Conservation (phyloP, 768 basidiomycete genomes). For the Auriscalpium orientale region DNA sequence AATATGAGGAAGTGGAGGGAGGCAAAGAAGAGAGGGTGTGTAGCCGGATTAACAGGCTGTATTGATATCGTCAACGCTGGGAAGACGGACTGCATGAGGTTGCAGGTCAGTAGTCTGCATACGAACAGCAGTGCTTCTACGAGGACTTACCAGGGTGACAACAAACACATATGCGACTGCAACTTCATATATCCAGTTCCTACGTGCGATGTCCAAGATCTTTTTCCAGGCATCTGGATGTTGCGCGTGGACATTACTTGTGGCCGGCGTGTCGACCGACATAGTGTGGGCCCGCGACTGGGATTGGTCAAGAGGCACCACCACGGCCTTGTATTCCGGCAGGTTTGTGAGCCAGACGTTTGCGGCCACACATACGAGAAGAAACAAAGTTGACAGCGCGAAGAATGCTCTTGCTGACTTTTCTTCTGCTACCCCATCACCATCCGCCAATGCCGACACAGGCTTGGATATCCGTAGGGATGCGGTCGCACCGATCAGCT, state of each 20-base stretch:
- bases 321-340: slow-evolving; percentile 51
- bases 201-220: slow-evolving; percentile 47
- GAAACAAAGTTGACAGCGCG: slow-evolving; percentile 57
- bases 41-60: slow-evolving; percentile 50
- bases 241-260: slow-evolving; percentile 19
- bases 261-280: slow-evolving; percentile 25
- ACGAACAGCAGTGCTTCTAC: not conserved
- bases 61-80: slow-evolving; percentile 82
- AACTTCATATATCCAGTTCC: slow-evolving; percentile 63
- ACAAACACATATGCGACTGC: slow-evolving; percentile 71
- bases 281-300: slow-evolving; percentile 5
- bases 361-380: slow-evolving; percentile 44
- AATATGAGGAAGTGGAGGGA: slow-evolving; percentile 72
- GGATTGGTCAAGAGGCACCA: slow-evolving; percentile 37
- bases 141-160: slow-evolving; percentile 62
- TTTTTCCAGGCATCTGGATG: slow-evolving; percentile 31
- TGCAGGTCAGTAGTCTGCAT: slow-evolving; percentile 1
- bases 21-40: slow-evolving; percentile 79
- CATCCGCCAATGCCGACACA: not conserved
- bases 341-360: slow-evolving; percentile 51
- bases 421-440: slow-evolving; percentile 49
- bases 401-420: slow-evolving; percentile 73
- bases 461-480: slow-evolving; percentile 35
- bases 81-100: slow-evolving; percentile 60
- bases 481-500: slow-evolving; percentile 55